These are phyloP conservation scores for Areca catechu DNA, from an alignment of 176 grass and related monocot genomes.

Conservation along the genomic window DNA sequence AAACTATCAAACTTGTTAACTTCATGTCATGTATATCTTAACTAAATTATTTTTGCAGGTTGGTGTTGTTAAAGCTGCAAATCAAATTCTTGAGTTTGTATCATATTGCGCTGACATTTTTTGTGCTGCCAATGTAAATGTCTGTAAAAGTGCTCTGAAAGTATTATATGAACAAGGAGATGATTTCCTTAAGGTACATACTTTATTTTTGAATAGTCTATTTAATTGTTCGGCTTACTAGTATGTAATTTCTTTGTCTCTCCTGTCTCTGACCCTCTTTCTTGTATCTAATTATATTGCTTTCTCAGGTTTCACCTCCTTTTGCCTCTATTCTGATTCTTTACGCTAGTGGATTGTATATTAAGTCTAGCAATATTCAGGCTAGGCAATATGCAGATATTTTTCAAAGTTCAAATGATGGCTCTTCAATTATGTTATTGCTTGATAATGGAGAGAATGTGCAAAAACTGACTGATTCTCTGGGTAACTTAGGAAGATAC, in stretches of 20 bases:
- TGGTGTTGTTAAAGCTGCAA: conserved; percentile 20
- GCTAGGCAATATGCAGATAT: conserved; percentile 26
- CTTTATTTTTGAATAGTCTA: conserved; percentile 6
- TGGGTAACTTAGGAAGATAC: conserved; percentile 24
- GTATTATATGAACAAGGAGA: conserved; percentile 40
- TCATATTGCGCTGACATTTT: conserved; percentile 40
- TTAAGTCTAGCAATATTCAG: conserved; percentile 12
- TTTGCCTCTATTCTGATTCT: conserved; percentile 46
- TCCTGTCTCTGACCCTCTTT: background rate
- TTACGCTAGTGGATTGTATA: conserved; percentile 55
- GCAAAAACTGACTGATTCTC: conserved; percentile 26
- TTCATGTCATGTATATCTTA: conserved; percentile 13
- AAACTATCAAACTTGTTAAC: too few species aligned
- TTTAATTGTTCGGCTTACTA: too few species aligned
- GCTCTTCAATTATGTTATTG: conserved; percentile 3
- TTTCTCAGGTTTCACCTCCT: conserved; percentile 36
- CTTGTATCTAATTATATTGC: conserved; percentile 18
- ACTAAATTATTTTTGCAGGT: conserved; percentile 30
- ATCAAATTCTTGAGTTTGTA: conserved; percentile 47
- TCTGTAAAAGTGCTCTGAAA: conserved; percentile 24
- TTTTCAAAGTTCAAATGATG: conserved; percentile 14
- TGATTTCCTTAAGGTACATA: conserved; percentile 53
- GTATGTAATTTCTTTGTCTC: too few species aligned
- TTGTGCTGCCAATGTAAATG: conserved; percentile 38
- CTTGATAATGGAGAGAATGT: conserved; percentile 23